phyloP scores from a whole-genome alignment of 2,329 filamentous ascomycete genomes.

The Aspergillus texensis region DNA sequence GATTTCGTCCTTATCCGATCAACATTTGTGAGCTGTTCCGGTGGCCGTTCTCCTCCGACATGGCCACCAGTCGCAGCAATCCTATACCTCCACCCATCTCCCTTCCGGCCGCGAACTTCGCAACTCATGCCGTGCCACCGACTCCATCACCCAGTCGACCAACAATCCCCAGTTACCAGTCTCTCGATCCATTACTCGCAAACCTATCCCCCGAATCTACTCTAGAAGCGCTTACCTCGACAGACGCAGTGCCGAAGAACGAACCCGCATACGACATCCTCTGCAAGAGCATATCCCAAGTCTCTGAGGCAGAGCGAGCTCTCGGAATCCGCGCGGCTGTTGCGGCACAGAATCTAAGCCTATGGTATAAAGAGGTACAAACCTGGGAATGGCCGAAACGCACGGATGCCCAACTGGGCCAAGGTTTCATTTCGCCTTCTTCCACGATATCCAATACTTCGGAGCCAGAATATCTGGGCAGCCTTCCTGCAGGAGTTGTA shows the following conservation, averaged over 20 bases:
- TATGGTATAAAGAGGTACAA: conserved; percentile 62
- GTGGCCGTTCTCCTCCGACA: conserved; percentile 27
- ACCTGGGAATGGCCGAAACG: conserved; percentile 60
- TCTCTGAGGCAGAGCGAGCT: conserved; percentile 59
- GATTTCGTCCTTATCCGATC: conserved; percentile 12
- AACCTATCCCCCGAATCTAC: conserved; percentile 59
- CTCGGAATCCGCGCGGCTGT: conserved; percentile 62
- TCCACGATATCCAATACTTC: conserved; percentile 12
- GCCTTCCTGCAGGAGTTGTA: conserved; percentile 67
- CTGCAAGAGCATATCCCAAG: conserved; percentile 55
- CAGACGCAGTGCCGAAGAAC: conserved; percentile 44
- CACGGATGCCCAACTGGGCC: conserved; percentile 39
- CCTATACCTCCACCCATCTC: conserved; percentile 32
- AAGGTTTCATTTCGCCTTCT: conserved; percentile 44
- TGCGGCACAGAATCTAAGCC: conserved; percentile 59
- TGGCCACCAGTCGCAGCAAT: conserved; percentile 35
- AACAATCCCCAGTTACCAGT: conserved; percentile 38
- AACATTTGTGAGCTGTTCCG: conserved; percentile 21
- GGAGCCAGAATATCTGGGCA: conserved; percentile 64
- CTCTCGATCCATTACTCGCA: conserved; percentile 52
- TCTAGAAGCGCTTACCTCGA: conserved; percentile 51
- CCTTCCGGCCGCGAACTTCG: conserved; percentile 29
- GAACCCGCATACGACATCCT: conserved; percentile 44
- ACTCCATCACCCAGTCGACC: conserved; percentile 43
- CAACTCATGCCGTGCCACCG: conserved; percentile 37